Base-by-base conservation (phyloP, 495 filamentous ascomycete species). In the Penicillium soppii region DNA sequence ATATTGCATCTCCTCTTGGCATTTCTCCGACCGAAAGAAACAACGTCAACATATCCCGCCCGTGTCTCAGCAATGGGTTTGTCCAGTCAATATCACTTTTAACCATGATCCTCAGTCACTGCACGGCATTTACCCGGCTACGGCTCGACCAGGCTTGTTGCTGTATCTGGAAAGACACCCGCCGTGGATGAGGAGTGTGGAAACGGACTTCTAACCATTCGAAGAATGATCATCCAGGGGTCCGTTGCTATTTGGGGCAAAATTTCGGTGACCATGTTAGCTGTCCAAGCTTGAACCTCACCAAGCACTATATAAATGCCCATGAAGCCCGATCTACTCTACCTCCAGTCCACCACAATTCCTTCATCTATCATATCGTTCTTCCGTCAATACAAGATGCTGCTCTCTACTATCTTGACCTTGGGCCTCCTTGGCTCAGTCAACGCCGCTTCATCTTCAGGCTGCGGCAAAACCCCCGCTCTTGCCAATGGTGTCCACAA, bases 401-500 rank as follows among this genome's bases (percentile, higher is more conserved):
- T 54, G 7, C 54, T 57, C 21, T 36, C 48, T 47, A 37, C 37
- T 17, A 25, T 57, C 7, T 7, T 56, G 23, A 33, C 42, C 36
- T 43, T 57, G 0, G 40, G 48, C 1, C 10, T 46, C 25, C 48
- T 57, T 17, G 17, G 25, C 36, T 47, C 48, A n/a, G 48, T 37
- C 38, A n/a, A 52, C 1, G 48, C 39, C 27, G 48, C 54, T 13
- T 8, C 53, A 21, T 72, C 73, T 17, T 21, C 66, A 4, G 73
- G 73, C 15, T 76, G 73, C 27, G 70, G 73, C 43, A 73, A 71
- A 47, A 19, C 49, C 6, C 65, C 69, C 3, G 67, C 67, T 19
- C 54, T 70, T 8, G 50, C 48, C 35, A 60, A 54, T 15, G 69
- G 69, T 35, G 45, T 53, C 36, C 64, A 68, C 45, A 66, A 56